Conservation (phyloP, 495 filamentous ascomycete genomes). For the Aspergillus coremiiformis region DNA sequence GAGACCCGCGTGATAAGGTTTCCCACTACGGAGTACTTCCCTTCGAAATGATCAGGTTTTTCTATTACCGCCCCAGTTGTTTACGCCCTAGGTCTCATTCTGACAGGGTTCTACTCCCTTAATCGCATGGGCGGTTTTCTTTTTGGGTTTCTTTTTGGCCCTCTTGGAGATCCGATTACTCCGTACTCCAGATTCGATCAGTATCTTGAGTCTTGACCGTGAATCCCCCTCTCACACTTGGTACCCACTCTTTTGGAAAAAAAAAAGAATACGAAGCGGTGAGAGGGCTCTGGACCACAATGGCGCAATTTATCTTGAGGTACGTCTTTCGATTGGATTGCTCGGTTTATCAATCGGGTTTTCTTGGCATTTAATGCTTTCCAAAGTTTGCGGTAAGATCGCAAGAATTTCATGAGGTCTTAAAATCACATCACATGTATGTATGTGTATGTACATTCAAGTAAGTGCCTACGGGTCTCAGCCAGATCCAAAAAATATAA, state of each 20-base stretch:
- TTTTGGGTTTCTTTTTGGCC: no score
- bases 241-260: background rate
- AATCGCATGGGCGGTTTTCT: no score
- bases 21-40: no score
- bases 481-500: background rate
- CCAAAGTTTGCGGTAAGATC: conserved; percentile 1
- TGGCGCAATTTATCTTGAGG: background rate
- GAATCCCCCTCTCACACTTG: background rate
- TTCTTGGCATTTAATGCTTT: background rate
- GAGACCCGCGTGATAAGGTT: background rate
- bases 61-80: no score
- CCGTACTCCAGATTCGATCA: background rate
- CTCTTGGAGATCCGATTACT: background rate
- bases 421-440: no score
- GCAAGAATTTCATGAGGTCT: background rate
- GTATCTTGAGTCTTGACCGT: background rate
- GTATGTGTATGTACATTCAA: no score
- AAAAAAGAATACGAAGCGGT: conserved; percentile 4
- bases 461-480: background rate
- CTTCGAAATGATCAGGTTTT: background rate
- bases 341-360: background rate
- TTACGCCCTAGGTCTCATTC: no score
- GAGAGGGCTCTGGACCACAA: background rate
- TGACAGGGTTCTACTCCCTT: no score
- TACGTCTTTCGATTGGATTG: background rate